Percentiles rank a stretch among this genome's conserved stretches.
phyloP scores from a whole-genome alignment of 164 flowering plant species.

The Sedum album region DNA sequence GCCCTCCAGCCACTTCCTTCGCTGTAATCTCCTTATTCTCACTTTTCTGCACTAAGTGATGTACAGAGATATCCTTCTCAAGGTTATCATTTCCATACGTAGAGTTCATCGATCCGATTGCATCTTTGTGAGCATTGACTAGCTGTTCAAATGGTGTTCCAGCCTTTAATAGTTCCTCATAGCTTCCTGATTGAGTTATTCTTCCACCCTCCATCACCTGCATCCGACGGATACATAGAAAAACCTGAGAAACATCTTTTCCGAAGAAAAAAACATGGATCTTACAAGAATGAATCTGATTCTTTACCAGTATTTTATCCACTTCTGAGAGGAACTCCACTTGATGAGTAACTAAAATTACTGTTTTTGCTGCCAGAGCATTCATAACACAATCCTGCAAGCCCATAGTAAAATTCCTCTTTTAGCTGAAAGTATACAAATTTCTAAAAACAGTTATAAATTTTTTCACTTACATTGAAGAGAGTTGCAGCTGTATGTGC shows the following conservation, averaged over 20 bases:
- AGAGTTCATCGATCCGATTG: slow-evolving; percentile 30
- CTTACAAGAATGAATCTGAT: not conserved
- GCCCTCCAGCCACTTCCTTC: slow-evolving; percentile 30
- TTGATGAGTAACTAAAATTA: slow-evolving; percentile 88
- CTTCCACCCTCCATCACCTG: slow-evolving; percentile 69
- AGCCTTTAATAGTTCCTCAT: slow-evolving; percentile 43
- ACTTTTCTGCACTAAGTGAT: slow-evolving; percentile 12
- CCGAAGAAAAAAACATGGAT: not conserved
- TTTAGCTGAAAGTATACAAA: not conserved
- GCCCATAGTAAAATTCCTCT: slow-evolving; percentile 17
- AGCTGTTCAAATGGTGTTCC: slow-evolving; percentile 75
- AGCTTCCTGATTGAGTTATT: slow-evolving; percentile 60
- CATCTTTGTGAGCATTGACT: slow-evolving; percentile 65
- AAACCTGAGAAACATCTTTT: not conserved
- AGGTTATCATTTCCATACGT: slow-evolving; percentile 9
- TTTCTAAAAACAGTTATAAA: not conserved
- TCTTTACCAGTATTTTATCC: slow-evolving; percentile 58
- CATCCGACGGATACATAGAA: not conserved
- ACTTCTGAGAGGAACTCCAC: slow-evolving; percentile 73
- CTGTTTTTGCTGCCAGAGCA: slow-evolving; percentile 55
- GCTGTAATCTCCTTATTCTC: slow-evolving; percentile 30
- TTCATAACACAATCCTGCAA: slow-evolving; percentile 74
- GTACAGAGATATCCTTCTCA: slow-evolving; percentile 10
- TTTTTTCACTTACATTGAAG: slow-evolving; percentile 52
- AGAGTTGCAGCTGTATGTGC: slow-evolving; percentile 78